Conservation (phyloP, 2,329 filamentous ascomycete genomes). For the Sporothrix humicola region DNA sequence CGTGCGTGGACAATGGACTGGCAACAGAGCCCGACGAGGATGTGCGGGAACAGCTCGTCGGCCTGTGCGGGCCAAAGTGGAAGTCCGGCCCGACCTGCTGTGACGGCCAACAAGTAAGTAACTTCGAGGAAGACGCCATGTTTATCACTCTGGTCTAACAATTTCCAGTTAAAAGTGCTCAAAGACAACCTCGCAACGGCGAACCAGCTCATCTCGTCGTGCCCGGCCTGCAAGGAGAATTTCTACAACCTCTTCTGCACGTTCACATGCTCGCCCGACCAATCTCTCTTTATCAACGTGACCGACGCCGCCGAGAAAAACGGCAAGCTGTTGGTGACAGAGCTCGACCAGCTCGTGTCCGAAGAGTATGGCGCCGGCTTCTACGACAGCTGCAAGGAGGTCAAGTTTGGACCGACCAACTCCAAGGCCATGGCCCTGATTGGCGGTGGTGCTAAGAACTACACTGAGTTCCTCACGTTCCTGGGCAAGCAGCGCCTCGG, state of each 20-base stretch:
- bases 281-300: slow-evolving; percentile 93
- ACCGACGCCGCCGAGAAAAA: slow-evolving; percentile 71
- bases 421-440: slow-evolving; percentile 95
- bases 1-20: slow-evolving; percentile 87
- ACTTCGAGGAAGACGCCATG: too few relatives aligned
- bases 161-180: slow-evolving; percentile 71
- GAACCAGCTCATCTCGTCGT: slow-evolving; percentile 87
- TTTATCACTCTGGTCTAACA: neutral
- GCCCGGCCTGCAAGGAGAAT: slow-evolving; percentile 96
- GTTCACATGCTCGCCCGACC: slow-evolving; percentile 96
- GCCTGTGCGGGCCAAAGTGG: slow-evolving; percentile 89
- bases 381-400: slow-evolving; percentile 97
- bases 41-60: slow-evolving; percentile 77
- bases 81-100: slow-evolving; percentile 84
- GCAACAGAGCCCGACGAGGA: slow-evolving; percentile 75
- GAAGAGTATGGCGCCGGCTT: slow-evolving; percentile 84
- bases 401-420: slow-evolving; percentile 96
- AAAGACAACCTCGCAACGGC: slow-evolving; percentile 85
- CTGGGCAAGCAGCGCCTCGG: slow-evolving; percentile 88
- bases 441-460: slow-evolving; percentile 91
- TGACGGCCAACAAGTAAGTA: slow-evolving; percentile 74
- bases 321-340: slow-evolving; percentile 72
- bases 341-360: slow-evolving; percentile 88
- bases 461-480: slow-evolving; percentile 85
- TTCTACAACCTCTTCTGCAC: slow-evolving; percentile 99